Evolutionary conservation across 495 filamentous ascomycete species (phyloP), one percentile per base, ranked within the genome.

Genomic region (Annulohypoxylon bovei): DNA sequence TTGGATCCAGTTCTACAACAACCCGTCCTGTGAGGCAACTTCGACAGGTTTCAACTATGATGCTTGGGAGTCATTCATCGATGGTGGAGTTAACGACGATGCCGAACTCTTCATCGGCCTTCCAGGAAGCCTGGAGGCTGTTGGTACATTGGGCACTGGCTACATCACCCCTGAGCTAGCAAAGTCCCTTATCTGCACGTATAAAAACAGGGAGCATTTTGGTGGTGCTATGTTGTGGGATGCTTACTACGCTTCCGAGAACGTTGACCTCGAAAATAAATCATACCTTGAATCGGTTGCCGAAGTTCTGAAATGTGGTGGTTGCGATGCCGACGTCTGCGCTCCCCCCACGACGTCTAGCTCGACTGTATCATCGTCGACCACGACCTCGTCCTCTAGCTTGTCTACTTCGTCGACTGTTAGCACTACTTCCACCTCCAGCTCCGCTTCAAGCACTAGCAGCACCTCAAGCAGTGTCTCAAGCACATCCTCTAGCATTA

Each of bases 1-100:
- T n/a, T 92, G 86, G 75, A 82, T 91, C 18, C 90, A 91, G 76
- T 92, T 91, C 81, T 91, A 92, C 81, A 90, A 92, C 85, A 90
- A 91, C 81, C 82, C 75, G 6, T 82, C 80, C 66, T 89, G 89
- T 63, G 77, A 86, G 9, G 84, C 57, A 16, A 81, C n/a, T 72
- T 77, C 12, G 62, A 80, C 71, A 20, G 81, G 83, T 61, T 91
- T 88, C 79, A 91, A 91, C 79, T 91, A 89, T 72, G 76, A 85
- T 30, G 80, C 75, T 23, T 92, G 90, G 90, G 88, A 87, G 55
- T 71, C 72, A 11, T 88, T 86, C 78, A 82, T 90, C 27, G 75
- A 81, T 1, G 75, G 68, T 20, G 86, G 84, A 3, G 67, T 81
- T 62, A 91, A 90, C 78, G 79, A 79, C 53, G 71, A 86, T 5